phyloP scores from a whole-genome alignment of 2,329 filamentous ascomycete species.

The Plenodomus biglobosus region DNA sequence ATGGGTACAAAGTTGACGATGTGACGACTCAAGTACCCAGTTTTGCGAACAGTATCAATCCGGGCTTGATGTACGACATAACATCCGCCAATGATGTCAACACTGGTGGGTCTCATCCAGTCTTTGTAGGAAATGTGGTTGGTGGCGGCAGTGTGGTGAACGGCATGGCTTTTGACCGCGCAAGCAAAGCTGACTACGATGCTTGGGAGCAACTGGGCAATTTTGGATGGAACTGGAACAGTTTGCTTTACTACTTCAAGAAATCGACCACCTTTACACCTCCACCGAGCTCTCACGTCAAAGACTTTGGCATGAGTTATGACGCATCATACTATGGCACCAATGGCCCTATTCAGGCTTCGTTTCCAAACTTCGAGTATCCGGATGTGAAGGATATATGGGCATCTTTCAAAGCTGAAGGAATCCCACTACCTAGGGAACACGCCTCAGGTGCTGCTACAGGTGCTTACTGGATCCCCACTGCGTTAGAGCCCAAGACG shows the following conservation, averaged over 20 bases:
- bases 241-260: slow-evolving; percentile 35
- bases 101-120: slow-evolving; percentile 15
- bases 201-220: slow-evolving; percentile 62
- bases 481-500: slow-evolving; percentile 23
- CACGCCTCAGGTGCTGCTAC: slow-evolving; percentile 31
- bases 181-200: slow-evolving; percentile 47
- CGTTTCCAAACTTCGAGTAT: slow-evolving; percentile 32
- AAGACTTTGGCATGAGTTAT: slow-evolving; percentile 28
- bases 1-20: slow-evolving; percentile 27
- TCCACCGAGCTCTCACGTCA: slow-evolving; percentile 7
- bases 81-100: slow-evolving; percentile 23
- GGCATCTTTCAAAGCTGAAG: slow-evolving; percentile 20
- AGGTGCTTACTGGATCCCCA: slow-evolving; percentile 36
- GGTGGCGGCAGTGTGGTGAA: slow-evolving; percentile 45
- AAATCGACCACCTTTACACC: slow-evolving; percentile 33
- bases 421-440: slow-evolving; percentile 24
- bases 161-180: slow-evolving; percentile 45
- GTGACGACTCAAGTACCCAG: slow-evolving; percentile 24
- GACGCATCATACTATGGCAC: slow-evolving; percentile 29
- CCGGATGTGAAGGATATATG: slow-evolving; percentile 22
- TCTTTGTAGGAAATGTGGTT: slow-evolving; percentile 31
- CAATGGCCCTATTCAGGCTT: slow-evolving; percentile 27
- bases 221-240: slow-evolving; percentile 45
- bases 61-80: slow-evolving; percentile 27
- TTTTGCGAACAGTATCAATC: slow-evolving; percentile 27